Base-by-base conservation (phyloP, 108 stramenopile genomes). In the Pseudonitzschia multiseries region DNA sequence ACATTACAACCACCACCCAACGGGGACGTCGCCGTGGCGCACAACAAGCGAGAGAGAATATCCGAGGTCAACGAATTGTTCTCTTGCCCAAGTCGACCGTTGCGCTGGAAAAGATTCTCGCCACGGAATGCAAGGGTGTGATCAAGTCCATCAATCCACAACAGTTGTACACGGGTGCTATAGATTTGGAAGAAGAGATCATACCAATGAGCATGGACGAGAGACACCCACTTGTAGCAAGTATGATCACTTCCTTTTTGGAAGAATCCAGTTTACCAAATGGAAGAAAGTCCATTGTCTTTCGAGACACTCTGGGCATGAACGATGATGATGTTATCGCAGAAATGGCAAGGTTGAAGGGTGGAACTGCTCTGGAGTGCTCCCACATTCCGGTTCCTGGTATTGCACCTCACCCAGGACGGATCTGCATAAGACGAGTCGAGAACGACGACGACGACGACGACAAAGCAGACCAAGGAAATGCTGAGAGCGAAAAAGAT, bases 21-120 rank as follows among this genome's bases (percentile, higher is more conserved):
- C 68, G 70, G 27, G 65, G 76, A 42, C 76, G 76, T 43, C 75
- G 81, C 43, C 72, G 73, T 28, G 60, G 65, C 13, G 73, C 74
- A 18, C 77, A 80, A 22, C 86, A 91, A 44, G 61, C 61, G 33
- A 81, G 86, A 57, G 89, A 93, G 54, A 89, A 88, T 70, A 70
- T 93, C 8, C 85, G 86, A 31, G 92, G 86, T 20, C 86, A 86
- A 43, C 84, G 92, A 48, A 57, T 91, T 26, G 74, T 83, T 5
- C 60, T 93, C 52, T 65, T 91, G 24, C 87, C 89, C 40, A 70
- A 68, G 32, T 79, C 85, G 13, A 78, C 85, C 1, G 72, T 93
- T 14, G 46, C 61, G 29, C 72, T 77, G 20, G 86, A 81, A 42
- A 85, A 89, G 36, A 57, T 76, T 15, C 29, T 94, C 48, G 87